A percentile compares a stretch with the other conserved stretches of the same genome.
phyloP scores from a whole-genome alignment of 306 rosid species.

The Oemleria cerasiformis region DNA sequence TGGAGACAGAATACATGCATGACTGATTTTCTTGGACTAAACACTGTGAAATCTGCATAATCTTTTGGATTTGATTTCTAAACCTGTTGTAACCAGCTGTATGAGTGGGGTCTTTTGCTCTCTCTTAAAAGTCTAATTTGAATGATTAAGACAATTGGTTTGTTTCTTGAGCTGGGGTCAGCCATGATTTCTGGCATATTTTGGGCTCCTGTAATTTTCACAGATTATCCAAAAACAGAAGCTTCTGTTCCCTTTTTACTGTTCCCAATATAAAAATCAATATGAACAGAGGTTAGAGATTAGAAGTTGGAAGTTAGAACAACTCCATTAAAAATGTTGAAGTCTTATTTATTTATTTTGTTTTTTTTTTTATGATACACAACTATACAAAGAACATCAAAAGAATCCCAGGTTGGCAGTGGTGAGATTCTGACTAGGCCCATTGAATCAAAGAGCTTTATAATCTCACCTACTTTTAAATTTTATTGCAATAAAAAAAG shows the following conservation, averaged over 20 bases:
- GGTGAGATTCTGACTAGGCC: constrained; percentile 94
- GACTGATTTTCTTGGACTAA: too few relatives aligned
- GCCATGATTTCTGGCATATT: constrained; percentile 54
- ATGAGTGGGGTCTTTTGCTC: constrained; percentile 52
- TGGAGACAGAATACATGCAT: too few relatives aligned
- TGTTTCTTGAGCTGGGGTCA: constrained; percentile 44
- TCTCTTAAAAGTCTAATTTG: constrained; percentile 47
- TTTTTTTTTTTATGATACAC: background rate
- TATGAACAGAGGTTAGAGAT: constrained; percentile 29
- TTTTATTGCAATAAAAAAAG: constrained; percentile 16
- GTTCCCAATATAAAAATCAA: constrained; percentile 24
- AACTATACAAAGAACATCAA: constrained; percentile 33
- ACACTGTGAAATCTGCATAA: constrained; percentile 42
- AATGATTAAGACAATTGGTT: constrained; percentile 54
- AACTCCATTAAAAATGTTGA: constrained; percentile 22
- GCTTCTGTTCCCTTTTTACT: constrained; percentile 49
- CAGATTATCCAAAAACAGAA: constrained; percentile 42
- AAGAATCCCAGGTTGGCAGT: constrained; percentile 83
- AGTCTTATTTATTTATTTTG: too few relatives aligned
- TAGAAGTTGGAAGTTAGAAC: constrained; percentile 43
- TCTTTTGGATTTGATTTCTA: constrained; percentile 65
- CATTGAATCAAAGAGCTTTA: constrained; percentile 65
- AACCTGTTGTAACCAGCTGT: constrained; percentile 93
- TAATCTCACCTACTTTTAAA: constrained; percentile 53
- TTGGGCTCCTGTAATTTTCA: constrained; percentile 41